Evolutionary conservation across 371 early-diverging fungal species (phyloP).

Genomic region (Mortierella sp.): DNA sequence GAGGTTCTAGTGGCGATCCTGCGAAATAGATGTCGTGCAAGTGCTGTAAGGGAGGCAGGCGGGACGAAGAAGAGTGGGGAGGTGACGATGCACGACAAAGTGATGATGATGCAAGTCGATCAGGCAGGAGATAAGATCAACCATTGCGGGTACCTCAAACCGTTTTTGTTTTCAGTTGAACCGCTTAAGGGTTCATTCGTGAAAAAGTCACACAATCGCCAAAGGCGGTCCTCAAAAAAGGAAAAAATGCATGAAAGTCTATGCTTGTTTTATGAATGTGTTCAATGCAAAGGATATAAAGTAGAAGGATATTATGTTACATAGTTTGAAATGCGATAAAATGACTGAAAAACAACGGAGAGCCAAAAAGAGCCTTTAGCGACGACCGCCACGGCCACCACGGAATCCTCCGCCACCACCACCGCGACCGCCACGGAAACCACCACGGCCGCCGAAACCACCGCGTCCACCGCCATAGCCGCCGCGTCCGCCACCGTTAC

Average conservation of each 20-base stretch:
- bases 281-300: background rate
- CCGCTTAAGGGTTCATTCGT: background rate
- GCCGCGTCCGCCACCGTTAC: constrained; percentile 60
- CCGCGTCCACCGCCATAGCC: constrained; percentile 29
- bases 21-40: background rate
- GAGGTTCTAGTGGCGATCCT: background rate
- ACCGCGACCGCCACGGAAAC: constrained; percentile 61
- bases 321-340: constrained; percentile 10
- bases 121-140: constrained; percentile 4
- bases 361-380: constrained; percentile 5
- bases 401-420: constrained; percentile 60
- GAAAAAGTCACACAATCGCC: background rate
- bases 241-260: background rate
- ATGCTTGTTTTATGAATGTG: constrained; percentile 4
- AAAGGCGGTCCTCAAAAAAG: background rate
- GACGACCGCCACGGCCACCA: constrained; percentile 29
- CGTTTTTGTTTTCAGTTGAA: constrained; percentile 4
- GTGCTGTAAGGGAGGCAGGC: background rate
- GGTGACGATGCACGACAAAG: background rate
- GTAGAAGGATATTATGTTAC: constrained; percentile 4
- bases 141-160: background rate
- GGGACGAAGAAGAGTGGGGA: background rate
- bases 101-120: background rate
- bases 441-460: constrained; percentile 51
- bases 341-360: background rate